These are phyloP conservation scores for Phytomonas francai DNA, from an alignment of 208 protist genomes.

Conservation along the genomic window DNA sequence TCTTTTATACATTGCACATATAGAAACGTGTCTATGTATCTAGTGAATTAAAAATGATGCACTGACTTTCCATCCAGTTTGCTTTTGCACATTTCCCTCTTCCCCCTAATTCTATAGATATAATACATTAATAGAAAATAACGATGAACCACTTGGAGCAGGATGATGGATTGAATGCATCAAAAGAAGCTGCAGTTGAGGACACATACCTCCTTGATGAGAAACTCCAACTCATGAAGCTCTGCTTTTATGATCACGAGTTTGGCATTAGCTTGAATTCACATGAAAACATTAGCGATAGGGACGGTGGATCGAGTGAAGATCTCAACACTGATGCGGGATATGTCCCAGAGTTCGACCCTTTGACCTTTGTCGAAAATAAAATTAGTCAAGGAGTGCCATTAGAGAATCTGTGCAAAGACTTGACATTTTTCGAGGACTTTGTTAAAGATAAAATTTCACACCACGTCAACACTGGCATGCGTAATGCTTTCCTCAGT, in stretches of 20 bases:
- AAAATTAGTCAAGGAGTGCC: slow-evolving; percentile 72
- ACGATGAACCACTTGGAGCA: not conserved
- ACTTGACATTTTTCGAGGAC: slow-evolving; percentile 53
- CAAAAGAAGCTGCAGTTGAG: slow-evolving; percentile 1
- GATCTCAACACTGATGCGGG: not conserved
- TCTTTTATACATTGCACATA: not conserved
- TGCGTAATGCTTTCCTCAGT: slow-evolving; percentile 70
- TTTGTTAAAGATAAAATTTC: slow-evolving; percentile 53
- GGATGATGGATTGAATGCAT: not conserved
- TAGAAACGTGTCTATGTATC: not conserved
- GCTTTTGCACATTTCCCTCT: slow-evolving; percentile 9
- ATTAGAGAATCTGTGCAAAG: slow-evolving; percentile 44
- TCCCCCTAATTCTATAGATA: slow-evolving; percentile 1
- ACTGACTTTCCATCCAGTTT: slow-evolving; percentile 4
- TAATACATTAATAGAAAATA: not conserved
- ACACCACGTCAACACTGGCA: slow-evolving; percentile 65
- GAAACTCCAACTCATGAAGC: slow-evolving; percentile 72
- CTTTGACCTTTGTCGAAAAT: slow-evolving; percentile 49
- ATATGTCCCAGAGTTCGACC: slow-evolving; percentile 34
- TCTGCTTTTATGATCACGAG: slow-evolving; percentile 83
- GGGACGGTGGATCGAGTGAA: not conserved
- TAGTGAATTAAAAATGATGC: not conserved
- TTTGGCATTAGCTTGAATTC: slow-evolving; percentile 61
- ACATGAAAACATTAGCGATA: not conserved
- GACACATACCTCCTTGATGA: slow-evolving; percentile 26